phyloP scores from a whole-genome alignment of 2,329 filamentous ascomycete genomes.

The Stenocarpella maydis region DNA sequence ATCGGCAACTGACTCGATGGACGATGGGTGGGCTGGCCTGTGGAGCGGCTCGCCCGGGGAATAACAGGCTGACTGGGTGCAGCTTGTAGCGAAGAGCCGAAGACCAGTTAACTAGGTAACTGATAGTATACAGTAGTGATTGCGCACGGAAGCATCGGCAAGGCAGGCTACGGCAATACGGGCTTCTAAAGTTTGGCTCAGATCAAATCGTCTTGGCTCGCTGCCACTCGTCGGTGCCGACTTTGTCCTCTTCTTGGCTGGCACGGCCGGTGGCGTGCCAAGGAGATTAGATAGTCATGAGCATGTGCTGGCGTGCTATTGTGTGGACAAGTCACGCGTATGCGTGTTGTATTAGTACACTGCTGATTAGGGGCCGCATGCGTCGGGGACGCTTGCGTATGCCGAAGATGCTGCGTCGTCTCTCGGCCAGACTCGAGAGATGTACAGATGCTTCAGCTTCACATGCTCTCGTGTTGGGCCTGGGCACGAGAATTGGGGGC shows the following conservation, averaged over 20 bases:
- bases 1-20: conserved; percentile 11
- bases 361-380: neutral
- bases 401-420: conserved; percentile 16
- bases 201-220: conserved; percentile 14
- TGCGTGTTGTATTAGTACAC: no score
- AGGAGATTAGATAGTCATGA: conserved; percentile 1
- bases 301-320: neutral
- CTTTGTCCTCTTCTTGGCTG: neutral
- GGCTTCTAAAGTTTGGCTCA: conserved; percentile 12
- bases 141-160: neutral
- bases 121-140: no score
- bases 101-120: no score
- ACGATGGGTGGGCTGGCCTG: neutral
- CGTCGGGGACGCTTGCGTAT: neutral
- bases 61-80: neutral
- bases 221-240: conserved; percentile 7
- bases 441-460: neutral
- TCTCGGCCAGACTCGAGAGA: neutral
- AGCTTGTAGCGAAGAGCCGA: no score
- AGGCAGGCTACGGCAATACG: neutral
- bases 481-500: neutral
- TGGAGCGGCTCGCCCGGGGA: conserved; percentile 19
- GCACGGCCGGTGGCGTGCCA: conserved; percentile 1
- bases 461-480: neutral
- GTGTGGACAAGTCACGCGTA: neutral